A percentile compares a stretch with the other conserved stretches of the same genome.
These are phyloP conservation scores for Arxiozyma slooffiae DNA, from an alignment of 1,139 yeast species.

Conservation along the genomic window DNA sequence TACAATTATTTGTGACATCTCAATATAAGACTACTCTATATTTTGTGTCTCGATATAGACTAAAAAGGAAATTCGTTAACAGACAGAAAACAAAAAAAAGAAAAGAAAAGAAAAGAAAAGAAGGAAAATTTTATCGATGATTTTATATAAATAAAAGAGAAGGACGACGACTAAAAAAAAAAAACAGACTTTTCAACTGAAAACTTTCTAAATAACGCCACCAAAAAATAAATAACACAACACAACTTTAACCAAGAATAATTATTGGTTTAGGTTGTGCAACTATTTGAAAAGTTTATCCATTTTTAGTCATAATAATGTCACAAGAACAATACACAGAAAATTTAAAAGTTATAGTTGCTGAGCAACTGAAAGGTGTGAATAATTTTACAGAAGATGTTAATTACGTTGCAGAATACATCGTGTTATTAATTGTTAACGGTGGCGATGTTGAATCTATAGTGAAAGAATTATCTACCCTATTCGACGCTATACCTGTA, in stretches of 20 bases:
- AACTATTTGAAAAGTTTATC: neutral
- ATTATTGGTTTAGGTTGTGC: neutral
- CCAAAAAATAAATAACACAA: no score
- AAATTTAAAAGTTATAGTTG: constrained; percentile 31
- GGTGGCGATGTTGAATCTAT: constrained; percentile 59
- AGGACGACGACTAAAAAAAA: no score
- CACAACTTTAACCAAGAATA: neutral
- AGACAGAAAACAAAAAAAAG: neutral
- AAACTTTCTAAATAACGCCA: neutral
- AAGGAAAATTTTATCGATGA: neutral
- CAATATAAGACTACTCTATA: neutral
- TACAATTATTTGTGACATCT: neutral
- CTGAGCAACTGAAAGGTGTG: constrained; percentile 29
- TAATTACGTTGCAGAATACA: constrained; percentile 70
- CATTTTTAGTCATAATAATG: constrained; percentile 13
- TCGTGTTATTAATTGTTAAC: constrained; percentile 62
- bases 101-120: no score
- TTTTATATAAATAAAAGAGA: neutral
- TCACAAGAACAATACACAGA: constrained; percentile 28
- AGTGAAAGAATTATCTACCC: constrained; percentile 50
- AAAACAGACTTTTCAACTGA: no score
- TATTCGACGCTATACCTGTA: constrained; percentile 57
- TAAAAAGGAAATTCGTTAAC: neutral
- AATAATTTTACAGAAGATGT: constrained; percentile 52
- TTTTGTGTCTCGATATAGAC: neutral